Percentiles rank a stretch among this genome's conserved stretches.
These are phyloP conservation scores for Millerozyma acaciae DNA, from an alignment of 805 yeast species.

Conservation along the genomic window DNA sequence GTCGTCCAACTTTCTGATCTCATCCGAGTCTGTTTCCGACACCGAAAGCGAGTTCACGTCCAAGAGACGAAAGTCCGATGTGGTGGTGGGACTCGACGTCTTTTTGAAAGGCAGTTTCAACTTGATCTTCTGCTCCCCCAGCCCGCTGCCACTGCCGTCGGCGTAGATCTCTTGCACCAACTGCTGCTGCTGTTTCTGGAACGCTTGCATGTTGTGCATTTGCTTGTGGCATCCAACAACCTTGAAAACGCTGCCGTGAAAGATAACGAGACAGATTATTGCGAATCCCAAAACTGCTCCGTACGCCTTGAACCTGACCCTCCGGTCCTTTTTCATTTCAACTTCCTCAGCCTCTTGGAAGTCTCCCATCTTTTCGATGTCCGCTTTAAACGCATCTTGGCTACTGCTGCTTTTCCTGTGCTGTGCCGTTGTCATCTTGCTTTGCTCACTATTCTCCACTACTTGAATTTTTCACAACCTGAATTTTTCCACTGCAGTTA, in stretches of 20 bases:
- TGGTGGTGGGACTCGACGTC: not conserved
- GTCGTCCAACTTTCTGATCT: conserved; percentile 6
- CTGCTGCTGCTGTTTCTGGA: conserved; percentile 2
- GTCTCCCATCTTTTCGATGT: conserved; percentile 1
- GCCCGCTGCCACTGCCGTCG: not conserved
- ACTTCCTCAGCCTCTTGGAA: not conserved
- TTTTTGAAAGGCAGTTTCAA: not conserved
- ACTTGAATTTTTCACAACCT: too few species aligned
- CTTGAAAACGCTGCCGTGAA: too few species aligned
- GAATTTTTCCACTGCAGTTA: too few species aligned
- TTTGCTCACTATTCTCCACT: too few species aligned
- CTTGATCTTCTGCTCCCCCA: not conserved
- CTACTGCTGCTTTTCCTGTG: not conserved
- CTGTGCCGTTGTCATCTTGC: not conserved
- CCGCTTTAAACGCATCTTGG: not conserved
- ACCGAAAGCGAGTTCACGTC: conserved; percentile 5
- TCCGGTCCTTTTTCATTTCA: not conserved
- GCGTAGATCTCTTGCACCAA: not conserved
- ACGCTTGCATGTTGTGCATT: not conserved
- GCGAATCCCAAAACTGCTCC: too few species aligned
- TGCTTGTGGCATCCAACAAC: not conserved
- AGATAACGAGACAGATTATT: too few species aligned
- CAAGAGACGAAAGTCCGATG: conserved; percentile 4
- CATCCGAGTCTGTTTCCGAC: conserved; percentile 1
- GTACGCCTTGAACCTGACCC: too few species aligned